phyloP scores from a whole-genome alignment of 2,329 filamentous ascomycete genomes.

The Microascus cirrosus region DNA sequence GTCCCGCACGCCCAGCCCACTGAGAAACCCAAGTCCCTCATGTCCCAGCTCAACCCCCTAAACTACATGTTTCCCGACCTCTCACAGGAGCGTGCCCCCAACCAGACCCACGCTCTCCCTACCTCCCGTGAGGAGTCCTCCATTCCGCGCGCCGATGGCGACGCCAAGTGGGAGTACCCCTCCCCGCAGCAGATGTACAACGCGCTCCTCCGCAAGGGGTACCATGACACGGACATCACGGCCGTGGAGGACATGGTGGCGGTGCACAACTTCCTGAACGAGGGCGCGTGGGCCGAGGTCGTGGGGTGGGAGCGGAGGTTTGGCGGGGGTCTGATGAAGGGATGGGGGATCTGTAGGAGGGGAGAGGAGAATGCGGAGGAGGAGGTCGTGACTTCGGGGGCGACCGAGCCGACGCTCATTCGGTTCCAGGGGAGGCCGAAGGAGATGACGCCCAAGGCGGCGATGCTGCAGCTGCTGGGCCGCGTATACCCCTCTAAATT shows the following conservation, averaged over 20 bases:
- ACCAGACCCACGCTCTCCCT: constrained; percentile 65
- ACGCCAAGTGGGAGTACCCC: constrained; percentile 91
- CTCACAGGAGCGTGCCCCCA: constrained; percentile 64
- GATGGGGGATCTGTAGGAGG: constrained; percentile 62
- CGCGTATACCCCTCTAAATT: constrained; percentile 71
- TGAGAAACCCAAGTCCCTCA: constrained; percentile 29
- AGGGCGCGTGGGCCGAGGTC: constrained; percentile 94
- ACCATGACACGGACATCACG: constrained; percentile 85
- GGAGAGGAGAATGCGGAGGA: constrained; percentile 54
- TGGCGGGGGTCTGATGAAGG: constrained; percentile 56
- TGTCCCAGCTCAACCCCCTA: constrained; percentile 54
- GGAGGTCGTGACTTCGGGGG: constrained; percentile 31
- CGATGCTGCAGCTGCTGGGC: constrained; percentile 69
- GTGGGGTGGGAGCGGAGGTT: constrained; percentile 89
- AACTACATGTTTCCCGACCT: constrained; percentile 94
- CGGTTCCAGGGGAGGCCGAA: constrained; percentile 83
- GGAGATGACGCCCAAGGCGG: constrained; percentile 85
- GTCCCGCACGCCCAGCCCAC: constrained; percentile 26
- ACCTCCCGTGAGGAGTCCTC: constrained; percentile 75
- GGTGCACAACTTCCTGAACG: constrained; percentile 96
- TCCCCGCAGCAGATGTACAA: constrained; percentile 99
- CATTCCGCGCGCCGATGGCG: constrained; percentile 74
- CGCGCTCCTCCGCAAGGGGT: constrained; percentile 88
- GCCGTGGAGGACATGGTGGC: constrained; percentile 95
- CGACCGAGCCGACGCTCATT: constrained; percentile 60